These are phyloP conservation scores for Talaromyces pinophilus DNA, from an alignment of 2,329 filamentous ascomycete species.

Conservation along the genomic window DNA sequence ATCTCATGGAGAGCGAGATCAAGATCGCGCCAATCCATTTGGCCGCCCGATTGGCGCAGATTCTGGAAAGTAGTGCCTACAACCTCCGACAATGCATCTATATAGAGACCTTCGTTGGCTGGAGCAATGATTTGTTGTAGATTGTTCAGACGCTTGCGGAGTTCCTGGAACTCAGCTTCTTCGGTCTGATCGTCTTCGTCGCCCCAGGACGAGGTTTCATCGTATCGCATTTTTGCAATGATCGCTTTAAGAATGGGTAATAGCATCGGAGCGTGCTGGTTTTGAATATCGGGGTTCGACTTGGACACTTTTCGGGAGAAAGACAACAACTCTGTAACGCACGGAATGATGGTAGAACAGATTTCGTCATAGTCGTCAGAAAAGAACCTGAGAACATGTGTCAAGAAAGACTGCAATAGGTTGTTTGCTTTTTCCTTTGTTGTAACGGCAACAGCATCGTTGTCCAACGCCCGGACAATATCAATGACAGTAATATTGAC, in stretches of 20 bases:
- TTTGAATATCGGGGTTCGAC: conserved; percentile 62
- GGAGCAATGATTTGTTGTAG: conserved; percentile 90
- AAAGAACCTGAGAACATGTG: conserved; percentile 88
- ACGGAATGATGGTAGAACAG: conserved; percentile 92
- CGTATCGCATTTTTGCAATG: conserved; percentile 94
- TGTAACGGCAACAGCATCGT: conserved; percentile 59
- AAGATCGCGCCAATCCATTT: conserved; percentile 90
- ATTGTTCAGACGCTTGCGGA: conserved; percentile 84
- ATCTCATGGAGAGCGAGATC: conserved; percentile 94
- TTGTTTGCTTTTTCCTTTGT: conserved; percentile 75
- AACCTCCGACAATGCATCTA: conserved; percentile 81
- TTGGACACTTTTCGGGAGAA: conserved; percentile 81
- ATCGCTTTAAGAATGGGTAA: conserved; percentile 88
- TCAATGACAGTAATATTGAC: conserved; percentile 89
- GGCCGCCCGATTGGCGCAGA: conserved; percentile 70
- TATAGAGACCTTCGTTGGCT: conserved; percentile 83
- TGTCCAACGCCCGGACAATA: conserved; percentile 82
- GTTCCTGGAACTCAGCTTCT: conserved; percentile 94
- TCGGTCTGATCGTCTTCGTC: conserved; percentile 93
- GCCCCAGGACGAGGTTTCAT: conserved; percentile 91
- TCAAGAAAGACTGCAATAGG: conserved; percentile 79
- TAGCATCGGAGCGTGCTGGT: conserved; percentile 77
- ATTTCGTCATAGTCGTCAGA: conserved; percentile 98
- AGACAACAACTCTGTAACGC: conserved; percentile 86
- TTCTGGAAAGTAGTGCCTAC: conserved; percentile 84